Conservation (phyloP, 2,329 filamentous ascomycete genomes). For the Fusarium praegraminearum region DNA sequence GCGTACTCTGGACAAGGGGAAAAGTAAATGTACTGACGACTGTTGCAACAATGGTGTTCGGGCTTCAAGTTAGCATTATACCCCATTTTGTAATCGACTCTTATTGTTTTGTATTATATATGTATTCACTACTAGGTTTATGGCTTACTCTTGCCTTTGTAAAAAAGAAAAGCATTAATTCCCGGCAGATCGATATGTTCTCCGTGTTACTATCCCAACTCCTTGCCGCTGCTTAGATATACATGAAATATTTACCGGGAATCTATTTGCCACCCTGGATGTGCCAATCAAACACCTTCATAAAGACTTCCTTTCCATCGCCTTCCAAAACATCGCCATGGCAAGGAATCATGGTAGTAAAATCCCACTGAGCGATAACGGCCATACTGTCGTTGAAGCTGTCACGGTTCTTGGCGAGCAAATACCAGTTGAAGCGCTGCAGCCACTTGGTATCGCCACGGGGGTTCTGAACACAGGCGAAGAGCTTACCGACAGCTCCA, state of each 20-base stretch:
- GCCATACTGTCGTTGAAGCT: slow-evolving; percentile 77
- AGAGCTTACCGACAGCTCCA: slow-evolving; percentile 58
- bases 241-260: neutral
- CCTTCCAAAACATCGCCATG: slow-evolving; percentile 90
- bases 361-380: slow-evolving; percentile 83
- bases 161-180: neutral
- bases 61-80: slow-evolving; percentile 22
- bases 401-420: slow-evolving; percentile 69
- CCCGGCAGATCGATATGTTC: neutral
- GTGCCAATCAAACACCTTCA: slow-evolving; percentile 87
- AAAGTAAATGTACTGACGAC: slow-evolving; percentile 17
- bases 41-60: slow-evolving; percentile 3
- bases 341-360: slow-evolving; percentile 87
- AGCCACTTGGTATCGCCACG: slow-evolving; percentile 76
- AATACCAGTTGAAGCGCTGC: slow-evolving; percentile 87
- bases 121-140: neutral
- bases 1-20: slow-evolving; percentile 13
- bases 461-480: slow-evolving; percentile 69
- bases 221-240: slow-evolving; percentile 5
- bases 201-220: neutral
- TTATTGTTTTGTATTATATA: neutral
- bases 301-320: slow-evolving; percentile 78
- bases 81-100: neutral
- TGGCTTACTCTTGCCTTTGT: neutral
- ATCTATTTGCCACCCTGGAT: slow-evolving; percentile 58